phyloP scores from a whole-genome alignment of 1,284 basidiomycete genomes.

The Rhodotorula sp. region DNA sequence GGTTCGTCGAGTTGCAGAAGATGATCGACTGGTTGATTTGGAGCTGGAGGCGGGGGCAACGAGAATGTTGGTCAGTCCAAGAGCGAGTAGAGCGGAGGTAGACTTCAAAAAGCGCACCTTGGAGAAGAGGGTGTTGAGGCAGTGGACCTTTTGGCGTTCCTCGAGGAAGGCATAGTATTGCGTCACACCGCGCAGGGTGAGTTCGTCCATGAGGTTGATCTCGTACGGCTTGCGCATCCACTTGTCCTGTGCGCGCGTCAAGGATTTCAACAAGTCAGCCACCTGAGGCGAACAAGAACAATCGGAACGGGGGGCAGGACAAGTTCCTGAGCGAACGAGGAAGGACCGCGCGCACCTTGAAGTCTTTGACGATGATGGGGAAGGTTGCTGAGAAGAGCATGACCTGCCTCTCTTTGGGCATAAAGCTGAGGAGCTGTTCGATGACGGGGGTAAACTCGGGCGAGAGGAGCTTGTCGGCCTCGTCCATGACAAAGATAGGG shows the following conservation, averaged over 20 bases:
- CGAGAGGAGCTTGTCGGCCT: constrained; percentile 95
- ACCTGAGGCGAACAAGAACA: constrained; percentile 3
- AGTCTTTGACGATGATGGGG: constrained; percentile 98
- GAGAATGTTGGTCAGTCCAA: background rate
- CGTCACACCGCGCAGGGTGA: constrained; percentile 95
- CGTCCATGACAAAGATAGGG: constrained; percentile 97
- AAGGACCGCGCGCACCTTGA: constrained; percentile 65
- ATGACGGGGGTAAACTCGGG: constrained; percentile 98
- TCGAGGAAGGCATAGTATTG: constrained; percentile 99
- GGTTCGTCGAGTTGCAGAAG: constrained; percentile 99
- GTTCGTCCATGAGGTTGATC: constrained; percentile 99
- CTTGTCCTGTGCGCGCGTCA: constrained; percentile 66
- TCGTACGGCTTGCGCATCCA: constrained; percentile 96
- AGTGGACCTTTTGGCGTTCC: constrained; percentile 98
- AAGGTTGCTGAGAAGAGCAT: constrained; percentile 99
- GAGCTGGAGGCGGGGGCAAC: constrained; percentile 59
- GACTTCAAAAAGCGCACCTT: constrained; percentile 59
- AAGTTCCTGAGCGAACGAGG: too few relatives aligned
- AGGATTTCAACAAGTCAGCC: background rate
- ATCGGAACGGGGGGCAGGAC: background rate
- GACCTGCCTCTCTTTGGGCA: constrained; percentile 86
- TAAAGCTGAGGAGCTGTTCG: constrained; percentile 85
- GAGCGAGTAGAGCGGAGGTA: background rate
- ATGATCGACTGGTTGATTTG: constrained; percentile 99
- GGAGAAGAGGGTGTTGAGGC: constrained; percentile 93